Evolutionary conservation across 768 basidiomycete genomes (phyloP).

Genomic region (Hypsizygus marmoreus): DNA sequence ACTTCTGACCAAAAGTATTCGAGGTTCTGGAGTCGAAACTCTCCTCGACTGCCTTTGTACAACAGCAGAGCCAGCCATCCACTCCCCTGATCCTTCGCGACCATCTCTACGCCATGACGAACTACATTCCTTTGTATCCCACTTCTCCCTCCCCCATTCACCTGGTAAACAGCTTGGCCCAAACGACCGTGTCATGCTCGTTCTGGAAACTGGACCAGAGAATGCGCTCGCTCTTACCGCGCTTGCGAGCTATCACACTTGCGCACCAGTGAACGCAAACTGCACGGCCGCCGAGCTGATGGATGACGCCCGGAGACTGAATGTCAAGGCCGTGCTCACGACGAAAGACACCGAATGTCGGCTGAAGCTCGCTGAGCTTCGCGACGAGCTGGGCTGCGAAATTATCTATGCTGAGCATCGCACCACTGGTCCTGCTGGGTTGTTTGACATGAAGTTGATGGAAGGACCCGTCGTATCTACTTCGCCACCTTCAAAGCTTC

Average conservation of each 20-base stretch:
- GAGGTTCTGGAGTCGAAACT: slow-evolving; percentile 30
- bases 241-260: slow-evolving; percentile 43
- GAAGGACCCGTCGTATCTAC: slow-evolving; percentile 15
- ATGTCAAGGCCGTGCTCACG: slow-evolving; percentile 42
- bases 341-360: slow-evolving; percentile 41
- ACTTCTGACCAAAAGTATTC: slow-evolving; percentile 32
- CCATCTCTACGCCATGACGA: slow-evolving; percentile 36
- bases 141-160: slow-evolving; percentile 40
- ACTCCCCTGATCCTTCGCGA: slow-evolving; percentile 38
- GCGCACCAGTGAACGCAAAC: slow-evolving; percentile 48
- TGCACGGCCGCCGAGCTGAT: slow-evolving; percentile 45
- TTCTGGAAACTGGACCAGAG: slow-evolving; percentile 45
- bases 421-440: slow-evolving; percentile 37
- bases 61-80: slow-evolving; percentile 36
- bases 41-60: slow-evolving; percentile 43
- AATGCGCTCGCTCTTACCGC: slow-evolving; percentile 49
- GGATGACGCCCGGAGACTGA: slow-evolving; percentile 42
- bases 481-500: slow-evolving; percentile 28
- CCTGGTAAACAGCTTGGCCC: slow-evolving; percentile 29
- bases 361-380: slow-evolving; percentile 34
- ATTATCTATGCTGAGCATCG: slow-evolving; percentile 38
- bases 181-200: slow-evolving; percentile 49
- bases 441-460: slow-evolving; percentile 41
- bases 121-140: slow-evolving; percentile 37
- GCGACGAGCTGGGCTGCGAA: slow-evolving; percentile 38